These are phyloP conservation scores for Anastatica hierochuntica DNA, from an alignment of 345 rosid species.

Conservation along the genomic window DNA sequence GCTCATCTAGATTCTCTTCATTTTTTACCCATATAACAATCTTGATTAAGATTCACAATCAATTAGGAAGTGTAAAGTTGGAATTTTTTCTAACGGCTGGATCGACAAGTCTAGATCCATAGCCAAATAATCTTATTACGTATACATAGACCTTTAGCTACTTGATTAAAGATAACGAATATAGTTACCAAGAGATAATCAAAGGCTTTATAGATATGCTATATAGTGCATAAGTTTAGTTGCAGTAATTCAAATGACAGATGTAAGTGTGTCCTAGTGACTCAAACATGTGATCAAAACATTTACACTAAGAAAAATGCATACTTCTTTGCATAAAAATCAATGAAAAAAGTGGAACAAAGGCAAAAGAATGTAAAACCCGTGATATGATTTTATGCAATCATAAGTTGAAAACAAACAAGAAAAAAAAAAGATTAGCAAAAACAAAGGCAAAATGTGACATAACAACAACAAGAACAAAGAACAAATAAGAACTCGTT, in stretches of 20 bases:
- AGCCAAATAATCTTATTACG: too few relatives aligned
- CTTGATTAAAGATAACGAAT: too few relatives aligned
- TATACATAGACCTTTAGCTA: too few relatives aligned
- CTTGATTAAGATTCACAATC: constrained; percentile 1
- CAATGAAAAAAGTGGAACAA: background rate
- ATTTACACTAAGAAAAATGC: background rate
- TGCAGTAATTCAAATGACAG: too few relatives aligned
- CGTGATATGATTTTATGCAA: constrained; percentile 19
- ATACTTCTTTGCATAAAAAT: background rate
- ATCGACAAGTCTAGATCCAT: too few relatives aligned
- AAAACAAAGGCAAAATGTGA: constrained; percentile 14
- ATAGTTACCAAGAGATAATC: too few relatives aligned
- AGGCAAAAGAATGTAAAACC: constrained; percentile 12
- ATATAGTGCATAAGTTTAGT: too few relatives aligned
- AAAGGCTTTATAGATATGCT: too few relatives aligned
- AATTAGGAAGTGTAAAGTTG: too few relatives aligned
- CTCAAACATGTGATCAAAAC: constrained; percentile 11
- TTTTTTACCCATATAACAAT: constrained; percentile 7
- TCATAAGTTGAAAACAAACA: constrained; percentile 20
- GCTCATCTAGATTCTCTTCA: constrained; percentile 15
- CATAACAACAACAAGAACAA: constrained; percentile 19
- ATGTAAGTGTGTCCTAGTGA: background rate
- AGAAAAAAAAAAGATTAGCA: background rate
- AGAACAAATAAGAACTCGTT: constrained; percentile 11
- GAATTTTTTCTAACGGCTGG: background rate